Base-by-base conservation (phyloP, 257 asterid species). In the Plantago major region DNA sequence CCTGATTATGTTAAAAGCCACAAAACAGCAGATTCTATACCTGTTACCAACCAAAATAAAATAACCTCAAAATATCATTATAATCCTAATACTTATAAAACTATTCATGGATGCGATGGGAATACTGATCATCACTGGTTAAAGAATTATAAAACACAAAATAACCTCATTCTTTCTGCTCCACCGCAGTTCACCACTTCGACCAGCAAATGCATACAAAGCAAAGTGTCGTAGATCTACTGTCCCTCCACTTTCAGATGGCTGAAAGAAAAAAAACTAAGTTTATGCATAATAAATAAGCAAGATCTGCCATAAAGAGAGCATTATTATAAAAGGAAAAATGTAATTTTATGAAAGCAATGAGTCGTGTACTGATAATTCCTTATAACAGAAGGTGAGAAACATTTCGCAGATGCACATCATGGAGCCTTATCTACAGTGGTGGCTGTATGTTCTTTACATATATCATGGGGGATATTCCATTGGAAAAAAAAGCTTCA, bases 171-270 rank as follows among this genome's bases (percentile, higher is more conserved):
- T 76, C 83, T 82, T 83, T 79, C 96, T 81, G 71, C 75, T 78
- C 96, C 99, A 93, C 17, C 96, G 88, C 71, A 83, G 75, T 54
- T 81, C 88, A 63, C 99, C 99, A 74, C 84, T 85, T 64, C 85
- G 83, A 67, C 97, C 97, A 22, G 94, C 86, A 79, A 93, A 84
- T 71, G 99, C 96, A 82, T 85, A 89, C 62, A 89, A 65, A 47
- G 94, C 96, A 76, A 93, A 93, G 83, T 93, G 97, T 46, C 90
- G 90, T 64, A 89, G 71, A 74, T 93, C 96, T 67, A 79, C 85
- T 9, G 71, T 73, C 55, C 88, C 95, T 26, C 92, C 74, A 85
- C 62, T 84, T 48, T 89, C 99, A 47, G 88, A 73, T 38, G 59
- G 80, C 99, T 93, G 75, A 47, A 66, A 43, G 70, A 59, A 49